These are phyloP conservation scores for Colletotrichum tropicale DNA, from an alignment of 2,329 filamentous ascomycete species.

Conservation along the genomic window DNA sequence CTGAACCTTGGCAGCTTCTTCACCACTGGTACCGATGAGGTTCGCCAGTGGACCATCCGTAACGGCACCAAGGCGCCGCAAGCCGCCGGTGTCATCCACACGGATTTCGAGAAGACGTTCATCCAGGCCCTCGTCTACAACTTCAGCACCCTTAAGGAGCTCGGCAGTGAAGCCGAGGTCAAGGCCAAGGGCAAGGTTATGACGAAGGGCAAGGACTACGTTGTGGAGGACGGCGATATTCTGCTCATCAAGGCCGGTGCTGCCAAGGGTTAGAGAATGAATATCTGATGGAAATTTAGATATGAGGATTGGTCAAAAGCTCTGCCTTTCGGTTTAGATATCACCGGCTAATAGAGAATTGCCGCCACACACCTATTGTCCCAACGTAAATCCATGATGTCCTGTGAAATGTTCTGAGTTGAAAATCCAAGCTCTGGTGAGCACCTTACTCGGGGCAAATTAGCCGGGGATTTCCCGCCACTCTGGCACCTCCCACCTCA, in stretches of 20 bases:
- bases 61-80: constrained; percentile 97
- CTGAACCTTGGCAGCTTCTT: constrained; percentile 95
- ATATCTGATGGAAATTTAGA: constrained; percentile 20
- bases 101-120: constrained; percentile 99
- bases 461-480: not conserved
- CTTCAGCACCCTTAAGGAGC: constrained; percentile 79
- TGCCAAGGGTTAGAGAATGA: constrained; percentile 65
- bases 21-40: constrained; percentile 94
- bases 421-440: not conserved
- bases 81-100: constrained; percentile 96
- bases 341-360: constrained; percentile 17
- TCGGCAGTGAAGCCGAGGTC: constrained; percentile 85
- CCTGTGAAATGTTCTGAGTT: not conserved
- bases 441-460: not conserved
- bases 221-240: constrained; percentile 82
- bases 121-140: constrained; percentile 97
- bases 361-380: not conserved
- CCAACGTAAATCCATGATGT: not conserved
- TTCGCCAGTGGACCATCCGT: constrained; percentile 97
- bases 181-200: constrained; percentile 95
- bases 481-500: not conserved
- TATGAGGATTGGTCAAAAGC: constrained; percentile 19
- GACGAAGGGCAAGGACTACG: constrained; percentile 98
- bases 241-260: constrained; percentile 90
- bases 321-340: constrained; percentile 22